Base-by-base conservation (phyloP, 495 filamentous ascomycete species). In the Jackrogersella multiformis region DNA sequence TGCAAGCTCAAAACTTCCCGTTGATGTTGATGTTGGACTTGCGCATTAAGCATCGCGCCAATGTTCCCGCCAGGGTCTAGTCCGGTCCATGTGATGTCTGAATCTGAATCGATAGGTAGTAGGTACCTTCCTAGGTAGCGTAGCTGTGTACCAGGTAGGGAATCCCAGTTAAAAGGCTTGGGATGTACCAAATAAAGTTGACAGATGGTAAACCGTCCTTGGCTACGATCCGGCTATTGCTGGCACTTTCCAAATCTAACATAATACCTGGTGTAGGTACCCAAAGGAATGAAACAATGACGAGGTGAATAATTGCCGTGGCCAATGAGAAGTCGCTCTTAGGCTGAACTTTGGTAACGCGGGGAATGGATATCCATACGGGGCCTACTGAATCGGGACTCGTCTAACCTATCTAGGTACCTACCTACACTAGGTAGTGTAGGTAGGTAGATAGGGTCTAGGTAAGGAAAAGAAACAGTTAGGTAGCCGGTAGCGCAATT, bases 21-120 rank as follows among this genome's bases (percentile, higher is more conserved):
- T 61, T 53, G 44, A 57, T 28, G 51, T 70, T 58, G 56, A 46
- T 7, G 26, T 30, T 30, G 26, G 7, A 41, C 38, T 16, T 44
- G 52, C 20, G 45, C 56, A 62, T 57, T 66, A 58, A 70, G 28
- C 53, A 66, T 62, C 16, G 45, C 57, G 45, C 61, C 51, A 69
- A 39, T 51, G 51, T 15, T 52, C 9, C 9, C 26, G 13, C 42
- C 23, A 44, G 60, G 34, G 28, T 46, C 38, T 48, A 38, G 28
- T 51, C 36, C 36, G 30, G 28, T 51, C 36, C 36, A 64, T 61
- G 59, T 55, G 63, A 66, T 51, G 56, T 28, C 41, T 51, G 16
- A 61, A 30, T 57, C 28, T 13, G 56, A 42, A 39, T 9, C 13
- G 38, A 39, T 34, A 46, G 30, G 41, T n/a, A n/a, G 3, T 30